Evolutionary conservation across 148 eudicot genomes (phyloP).

Genomic region (Diospyros kaki): DNA sequence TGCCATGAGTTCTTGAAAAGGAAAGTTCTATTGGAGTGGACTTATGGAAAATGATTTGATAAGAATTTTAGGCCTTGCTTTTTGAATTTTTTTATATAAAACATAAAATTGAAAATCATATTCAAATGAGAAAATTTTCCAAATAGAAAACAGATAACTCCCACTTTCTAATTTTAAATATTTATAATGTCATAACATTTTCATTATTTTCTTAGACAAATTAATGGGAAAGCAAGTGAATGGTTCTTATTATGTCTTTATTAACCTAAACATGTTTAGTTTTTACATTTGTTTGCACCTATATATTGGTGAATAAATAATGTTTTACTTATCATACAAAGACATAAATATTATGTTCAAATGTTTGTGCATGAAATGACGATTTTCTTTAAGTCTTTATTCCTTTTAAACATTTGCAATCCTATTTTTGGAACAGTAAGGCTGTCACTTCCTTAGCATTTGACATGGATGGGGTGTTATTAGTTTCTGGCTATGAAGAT

Average conservation of each 20-base stretch:
- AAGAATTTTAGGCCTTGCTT: no score
- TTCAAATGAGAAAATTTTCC: no score
- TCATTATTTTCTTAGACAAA: neutral
- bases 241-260: neutral
- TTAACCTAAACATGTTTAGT: neutral
- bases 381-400: neutral
- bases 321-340: neutral
- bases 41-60: no score
- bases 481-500: constrained; percentile 87
- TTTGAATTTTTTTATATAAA: no score
- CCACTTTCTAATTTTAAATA: no score
- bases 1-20: no score
- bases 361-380: neutral
- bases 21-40: no score
- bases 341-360: neutral
- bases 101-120: no score
- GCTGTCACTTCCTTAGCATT: constrained; percentile 73
- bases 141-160: no score
- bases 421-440: constrained; percentile 48
- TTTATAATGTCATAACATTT: neutral
- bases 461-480: constrained; percentile 59
- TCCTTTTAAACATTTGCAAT: neutral
- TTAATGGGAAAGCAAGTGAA: neutral
- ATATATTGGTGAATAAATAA: neutral
- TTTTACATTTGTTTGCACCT: neutral